Conservation (phyloP, 2,329 filamentous ascomycete genomes). For the Sporothrix phasma region DNA sequence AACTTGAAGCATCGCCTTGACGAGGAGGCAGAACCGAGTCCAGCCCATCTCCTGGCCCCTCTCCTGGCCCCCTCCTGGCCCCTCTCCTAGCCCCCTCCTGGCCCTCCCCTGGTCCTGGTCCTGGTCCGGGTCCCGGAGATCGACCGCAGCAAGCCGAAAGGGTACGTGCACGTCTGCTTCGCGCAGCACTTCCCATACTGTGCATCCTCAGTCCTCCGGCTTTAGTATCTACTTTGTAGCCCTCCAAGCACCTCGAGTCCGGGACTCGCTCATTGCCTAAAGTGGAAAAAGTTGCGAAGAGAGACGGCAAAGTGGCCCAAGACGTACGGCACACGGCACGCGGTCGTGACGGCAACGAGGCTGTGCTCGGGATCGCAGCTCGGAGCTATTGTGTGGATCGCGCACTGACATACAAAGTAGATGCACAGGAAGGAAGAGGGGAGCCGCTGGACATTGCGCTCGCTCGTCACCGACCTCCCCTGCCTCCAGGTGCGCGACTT, state of each 20-base stretch:
- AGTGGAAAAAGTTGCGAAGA: not conserved
- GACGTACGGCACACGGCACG: not conserved
- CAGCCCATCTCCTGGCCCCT: not conserved
- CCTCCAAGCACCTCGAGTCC: not conserved
- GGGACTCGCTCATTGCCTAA: not conserved
- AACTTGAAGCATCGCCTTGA: not conserved
- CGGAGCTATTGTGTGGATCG: no score
- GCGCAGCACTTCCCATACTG: not conserved
- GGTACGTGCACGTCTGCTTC: not conserved
- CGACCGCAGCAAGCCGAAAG: not conserved
- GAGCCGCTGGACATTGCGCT: no score
- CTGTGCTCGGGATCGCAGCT: not conserved
- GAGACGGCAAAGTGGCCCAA: not conserved
- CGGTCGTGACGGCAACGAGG: not conserved
- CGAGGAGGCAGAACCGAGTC: no score
- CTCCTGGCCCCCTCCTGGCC: not conserved
- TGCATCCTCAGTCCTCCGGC: no score
- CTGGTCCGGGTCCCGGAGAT: no score
- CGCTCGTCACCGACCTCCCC: no score
- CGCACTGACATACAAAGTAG: no score
- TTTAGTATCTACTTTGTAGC: no score
- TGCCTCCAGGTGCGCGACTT: no score
- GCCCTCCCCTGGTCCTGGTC: not conserved
- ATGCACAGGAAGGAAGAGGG: no score
- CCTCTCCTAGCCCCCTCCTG: not conserved